A percentile compares a stretch with the other conserved stretches of the same genome.
These are phyloP conservation scores for Rubroshorea leprosula DNA, from an alignment of 345 rosid genomes.

Conservation along the genomic window DNA sequence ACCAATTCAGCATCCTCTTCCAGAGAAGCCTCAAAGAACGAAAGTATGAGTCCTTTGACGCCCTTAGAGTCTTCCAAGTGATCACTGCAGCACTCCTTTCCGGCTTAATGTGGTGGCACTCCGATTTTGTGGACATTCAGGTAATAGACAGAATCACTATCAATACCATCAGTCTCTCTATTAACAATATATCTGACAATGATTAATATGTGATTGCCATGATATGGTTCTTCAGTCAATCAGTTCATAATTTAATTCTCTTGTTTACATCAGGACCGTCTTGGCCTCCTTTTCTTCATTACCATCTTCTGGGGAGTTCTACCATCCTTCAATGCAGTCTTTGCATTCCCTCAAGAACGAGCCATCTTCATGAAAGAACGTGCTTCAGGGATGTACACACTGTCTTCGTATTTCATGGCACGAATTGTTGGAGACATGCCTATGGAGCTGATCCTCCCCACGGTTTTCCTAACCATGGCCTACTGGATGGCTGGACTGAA, in stretches of 20 bases:
- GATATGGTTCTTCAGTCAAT: no score
- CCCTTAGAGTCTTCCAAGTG: conserved; percentile 76
- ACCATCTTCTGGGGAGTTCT: conserved; percentile 93
- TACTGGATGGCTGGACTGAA: conserved; percentile 89
- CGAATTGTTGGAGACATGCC: conserved; percentile 75
- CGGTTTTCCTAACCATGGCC: conserved; percentile 48
- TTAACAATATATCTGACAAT: no score
- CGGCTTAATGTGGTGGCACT: conserved; percentile 95
- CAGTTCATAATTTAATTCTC: not conserved
- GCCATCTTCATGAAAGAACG: conserved; percentile 67
- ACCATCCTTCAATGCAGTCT: conserved; percentile 77
- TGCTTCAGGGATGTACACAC: conserved; percentile 86
- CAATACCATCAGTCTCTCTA: no score
- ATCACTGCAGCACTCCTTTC: conserved; percentile 55
- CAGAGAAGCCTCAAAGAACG: conserved; percentile 84
- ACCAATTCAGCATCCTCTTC: conserved; percentile 68
- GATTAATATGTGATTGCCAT: no score
- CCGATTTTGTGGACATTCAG: conserved; percentile 51
- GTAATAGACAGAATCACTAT: not conserved
- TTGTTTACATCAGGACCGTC: conserved; percentile 40
- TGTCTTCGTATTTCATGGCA: conserved; percentile 89
- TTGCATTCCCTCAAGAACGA: conserved; percentile 90
- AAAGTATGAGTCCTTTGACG: conserved; percentile 68
- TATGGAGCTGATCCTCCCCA: conserved; percentile 87
- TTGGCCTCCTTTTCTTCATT: conserved; percentile 81